phyloP scores from a whole-genome alignment of 805 yeast genomes.

The Diddensiella transvaalensis region DNA sequence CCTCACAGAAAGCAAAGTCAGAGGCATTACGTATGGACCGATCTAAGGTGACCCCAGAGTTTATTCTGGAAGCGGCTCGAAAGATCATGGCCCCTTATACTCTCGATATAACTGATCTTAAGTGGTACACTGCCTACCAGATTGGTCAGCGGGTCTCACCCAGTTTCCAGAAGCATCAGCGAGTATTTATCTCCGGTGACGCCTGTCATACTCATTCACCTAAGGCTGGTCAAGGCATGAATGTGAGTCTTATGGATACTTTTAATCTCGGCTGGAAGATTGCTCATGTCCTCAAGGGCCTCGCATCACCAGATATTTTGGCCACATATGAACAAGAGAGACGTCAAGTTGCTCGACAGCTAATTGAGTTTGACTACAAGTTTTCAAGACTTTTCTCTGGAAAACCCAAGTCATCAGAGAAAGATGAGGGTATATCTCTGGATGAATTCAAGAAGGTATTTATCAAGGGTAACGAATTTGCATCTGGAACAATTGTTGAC shows the following conservation, averaged over 20 bases:
- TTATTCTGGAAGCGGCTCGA: slow-evolving; percentile 28
- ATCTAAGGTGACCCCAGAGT: slow-evolving; percentile 35
- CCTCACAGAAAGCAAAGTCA: not conserved
- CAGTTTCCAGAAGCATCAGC: slow-evolving; percentile 21
- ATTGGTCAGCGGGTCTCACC: slow-evolving; percentile 37
- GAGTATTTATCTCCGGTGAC: slow-evolving; percentile 36
- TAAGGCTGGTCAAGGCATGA: slow-evolving; percentile 38
- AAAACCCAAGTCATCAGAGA: slow-evolving; percentile 27
- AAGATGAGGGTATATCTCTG: slow-evolving; percentile 29
- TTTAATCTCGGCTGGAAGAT: slow-evolving; percentile 36
- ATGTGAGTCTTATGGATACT: slow-evolving; percentile 33
- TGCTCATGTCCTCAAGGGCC: slow-evolving; percentile 33
- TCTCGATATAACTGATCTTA: slow-evolving; percentile 28
- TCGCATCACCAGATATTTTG: slow-evolving; percentile 28
- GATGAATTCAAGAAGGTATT: slow-evolving; percentile 33
- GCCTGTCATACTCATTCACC: slow-evolving; percentile 36
- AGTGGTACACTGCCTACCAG: slow-evolving; percentile 36
- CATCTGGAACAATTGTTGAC: slow-evolving; percentile 34
- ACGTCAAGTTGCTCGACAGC: slow-evolving; percentile 32
- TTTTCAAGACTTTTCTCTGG: slow-evolving; percentile 33
- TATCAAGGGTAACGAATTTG: slow-evolving; percentile 31
- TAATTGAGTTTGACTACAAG: slow-evolving; percentile 34
- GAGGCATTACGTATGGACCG: slow-evolving; percentile 29
- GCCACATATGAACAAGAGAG: slow-evolving; percentile 35
- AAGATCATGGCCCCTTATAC: slow-evolving; percentile 27